phyloP scores from a whole-genome alignment of 129 eudicot species.

The Flaveria ramosissima region DNA sequence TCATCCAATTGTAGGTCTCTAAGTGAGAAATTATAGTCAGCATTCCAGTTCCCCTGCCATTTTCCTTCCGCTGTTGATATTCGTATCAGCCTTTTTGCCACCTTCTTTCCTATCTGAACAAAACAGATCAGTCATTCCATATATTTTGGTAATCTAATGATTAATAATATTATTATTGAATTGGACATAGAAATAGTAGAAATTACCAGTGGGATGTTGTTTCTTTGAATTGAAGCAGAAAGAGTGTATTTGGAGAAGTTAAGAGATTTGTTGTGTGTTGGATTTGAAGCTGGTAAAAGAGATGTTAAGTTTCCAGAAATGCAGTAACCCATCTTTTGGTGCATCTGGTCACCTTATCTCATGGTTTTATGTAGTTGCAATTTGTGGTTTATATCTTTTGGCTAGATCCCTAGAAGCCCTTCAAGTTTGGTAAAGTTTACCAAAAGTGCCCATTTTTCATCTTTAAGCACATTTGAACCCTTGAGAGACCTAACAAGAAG shows the following conservation, averaged over 20 bases:
- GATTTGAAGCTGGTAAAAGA: conserved; percentile 30
- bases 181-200: neutral
- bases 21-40: conserved; percentile 59
- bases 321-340: conserved; percentile 43
- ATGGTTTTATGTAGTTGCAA: conserved; percentile 28
- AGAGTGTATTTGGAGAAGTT: conserved; percentile 25
- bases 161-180: neutral
- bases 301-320: conserved; percentile 41
- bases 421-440: conserved; percentile 22
- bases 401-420: conserved; percentile 25
- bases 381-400: conserved; percentile 36
- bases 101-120: conserved; percentile 48
- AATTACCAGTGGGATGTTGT: conserved; percentile 44
- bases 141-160: neutral
- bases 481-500: neutral
- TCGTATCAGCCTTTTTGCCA: conserved; percentile 47
- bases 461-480: neutral
- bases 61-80: conserved; percentile 72
- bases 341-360: conserved; percentile 37
- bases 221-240: conserved; percentile 36
- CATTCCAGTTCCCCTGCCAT: conserved; percentile 79
- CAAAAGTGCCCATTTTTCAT: neutral
- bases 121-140: neutral
- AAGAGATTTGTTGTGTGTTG: conserved; percentile 36
- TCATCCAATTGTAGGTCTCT: conserved; percentile 68